Evolutionary conservation across 2,329 filamentous ascomycete genomes (phyloP).

Genomic region (Colletotrichum gloeosporioides): DNA sequence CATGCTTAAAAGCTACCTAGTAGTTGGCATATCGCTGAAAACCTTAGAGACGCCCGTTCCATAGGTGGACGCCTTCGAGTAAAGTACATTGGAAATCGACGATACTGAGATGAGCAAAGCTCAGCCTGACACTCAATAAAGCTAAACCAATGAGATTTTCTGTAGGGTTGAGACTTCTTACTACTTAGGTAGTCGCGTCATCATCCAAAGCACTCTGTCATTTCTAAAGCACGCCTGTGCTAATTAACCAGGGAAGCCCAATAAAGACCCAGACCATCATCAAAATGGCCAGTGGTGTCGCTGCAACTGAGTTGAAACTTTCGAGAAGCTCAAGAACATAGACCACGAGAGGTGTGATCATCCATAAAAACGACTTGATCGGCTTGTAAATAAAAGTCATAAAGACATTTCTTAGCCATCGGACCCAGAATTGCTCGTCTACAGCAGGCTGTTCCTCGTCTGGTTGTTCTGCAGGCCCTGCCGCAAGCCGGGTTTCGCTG

Average conservation of each 20-base stretch:
- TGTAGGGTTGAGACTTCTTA: rapidly evolving
- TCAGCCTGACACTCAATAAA: no score
- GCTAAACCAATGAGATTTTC: no score
- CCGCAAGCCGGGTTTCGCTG: rapidly evolving
- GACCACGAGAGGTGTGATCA: rapidly evolving
- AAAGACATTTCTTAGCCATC: rapidly evolving
- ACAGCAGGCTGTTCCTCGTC: rapidly evolving
- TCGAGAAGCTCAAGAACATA: background rate
- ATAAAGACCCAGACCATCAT: background rate
- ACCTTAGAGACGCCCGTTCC: no score
- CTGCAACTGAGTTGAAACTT: background rate
- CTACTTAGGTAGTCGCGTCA: rapidly evolving
- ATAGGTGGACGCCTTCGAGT: no score
- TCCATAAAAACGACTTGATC: background rate
- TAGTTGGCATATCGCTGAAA: no score
- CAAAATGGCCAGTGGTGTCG: background rate
- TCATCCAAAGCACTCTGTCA: no score
- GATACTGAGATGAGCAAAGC: no score
- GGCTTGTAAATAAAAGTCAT: background rate
- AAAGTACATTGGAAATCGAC: no score
- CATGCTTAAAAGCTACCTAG: no score
- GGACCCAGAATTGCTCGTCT: rapidly evolving
- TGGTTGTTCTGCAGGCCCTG: rapidly evolving
- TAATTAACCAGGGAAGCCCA: background rate
- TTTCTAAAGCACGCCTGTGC: background rate